Evolutionary conservation across 2,329 filamentous ascomycete genomes (phyloP), one percentile per base, ranked within the genome.

Genomic region (Penicillium sp.): DNA sequence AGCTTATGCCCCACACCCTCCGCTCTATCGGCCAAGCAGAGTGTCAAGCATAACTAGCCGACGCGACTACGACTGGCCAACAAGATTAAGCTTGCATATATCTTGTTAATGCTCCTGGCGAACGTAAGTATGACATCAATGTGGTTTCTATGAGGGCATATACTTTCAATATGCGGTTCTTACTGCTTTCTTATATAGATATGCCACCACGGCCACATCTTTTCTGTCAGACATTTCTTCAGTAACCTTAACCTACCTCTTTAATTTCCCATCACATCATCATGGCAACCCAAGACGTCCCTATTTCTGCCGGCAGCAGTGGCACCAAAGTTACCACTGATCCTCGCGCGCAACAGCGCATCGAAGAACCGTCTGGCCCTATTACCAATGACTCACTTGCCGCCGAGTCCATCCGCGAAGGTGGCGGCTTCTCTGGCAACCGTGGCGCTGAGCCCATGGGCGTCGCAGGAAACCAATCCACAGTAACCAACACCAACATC

Each of bases 381-480:
- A 76, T 91, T 1, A 71, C 77, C 39, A 72, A 77, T 13, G 85
- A 85, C 68, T 91, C 86, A 6, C 81, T 94, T 5, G 88, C 88
- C 10, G 84, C 81, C 51, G 83, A 91, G 61, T 93, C 87, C 0
- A 69, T 81, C 52, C 71, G 74, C 41, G 58, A 72, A 21, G 76
- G 76, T 50, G 86, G 85, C 56, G 71, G 67, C 12, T 88, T 87
- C 60, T 71, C 77, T 35, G 66, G 76, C 49, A 86, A 87, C 69
- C 72, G 75, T 22, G 72, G 77, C 53, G 74, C 75, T 17, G 72
- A 75, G 35, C 73, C 74, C 6, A 70, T 72, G 29, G 64, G 69
- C 13, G 77, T 81, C 43, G 69, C 72, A 8, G 77, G 77, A 37
- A 57, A 60, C n/a, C 73, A 75, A 41, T 79, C 75, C 31, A 83